phyloP scores from a whole-genome alignment of 768 basidiomycete species.

The Lactarius pseudohatsudake region DNA sequence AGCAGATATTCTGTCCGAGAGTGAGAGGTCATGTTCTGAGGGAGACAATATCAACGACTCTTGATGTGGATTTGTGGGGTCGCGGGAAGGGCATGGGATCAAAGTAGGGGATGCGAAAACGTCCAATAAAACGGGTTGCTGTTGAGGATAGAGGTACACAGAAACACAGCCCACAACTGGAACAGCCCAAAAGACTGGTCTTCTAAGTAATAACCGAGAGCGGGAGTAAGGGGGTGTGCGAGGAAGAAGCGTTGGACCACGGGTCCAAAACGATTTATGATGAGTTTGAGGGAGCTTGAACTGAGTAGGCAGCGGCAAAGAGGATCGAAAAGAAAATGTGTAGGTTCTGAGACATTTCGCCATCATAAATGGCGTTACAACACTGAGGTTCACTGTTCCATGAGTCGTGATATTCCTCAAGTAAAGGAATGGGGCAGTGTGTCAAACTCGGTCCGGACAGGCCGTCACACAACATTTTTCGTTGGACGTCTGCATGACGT shows the following conservation, averaged over 20 bases:
- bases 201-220: slow-evolving; percentile 35
- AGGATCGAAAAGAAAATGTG: slow-evolving; percentile 29
- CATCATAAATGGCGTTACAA: slow-evolving; percentile 26
- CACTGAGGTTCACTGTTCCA: neutral
- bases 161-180: slow-evolving; percentile 57
- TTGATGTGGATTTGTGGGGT: slow-evolving; percentile 18
- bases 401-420: neutral
- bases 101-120: slow-evolving; percentile 52
- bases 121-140: slow-evolving; percentile 44
- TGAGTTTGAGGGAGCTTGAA: slow-evolving; percentile 24
- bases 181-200: slow-evolving; percentile 48
- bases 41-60: slow-evolving; percentile 60
- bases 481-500: slow-evolving; percentile 1
- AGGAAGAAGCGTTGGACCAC: slow-evolving; percentile 36
- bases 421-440: neutral
- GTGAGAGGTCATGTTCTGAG: slow-evolving; percentile 54
- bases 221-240: slow-evolving; percentile 36
- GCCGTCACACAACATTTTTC: neutral
- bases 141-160: slow-evolving; percentile 48
- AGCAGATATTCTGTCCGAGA: slow-evolving; percentile 44
- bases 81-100: slow-evolving; percentile 43
- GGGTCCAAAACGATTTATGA: slow-evolving; percentile 34
- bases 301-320: neutral
- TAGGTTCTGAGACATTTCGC: slow-evolving; percentile 32
- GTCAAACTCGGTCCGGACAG: neutral